Evolutionary conservation across 441 rosid genomes (phyloP).

Genomic region (Theobroma grandiflorum): DNA sequence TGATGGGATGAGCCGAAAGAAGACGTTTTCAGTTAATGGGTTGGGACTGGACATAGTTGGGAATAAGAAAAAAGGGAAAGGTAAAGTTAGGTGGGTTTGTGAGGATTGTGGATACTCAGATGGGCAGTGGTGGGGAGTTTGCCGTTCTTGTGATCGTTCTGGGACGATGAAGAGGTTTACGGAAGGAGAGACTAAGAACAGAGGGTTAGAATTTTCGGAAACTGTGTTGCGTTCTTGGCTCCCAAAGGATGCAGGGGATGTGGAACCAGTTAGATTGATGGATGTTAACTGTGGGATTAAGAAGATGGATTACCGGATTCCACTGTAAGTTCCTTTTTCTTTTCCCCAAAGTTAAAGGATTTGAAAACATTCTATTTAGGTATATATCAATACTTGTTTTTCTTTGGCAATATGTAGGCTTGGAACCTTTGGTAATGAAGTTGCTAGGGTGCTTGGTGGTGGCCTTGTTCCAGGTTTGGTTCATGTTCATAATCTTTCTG

Average conservation of each 20-base stretch:
- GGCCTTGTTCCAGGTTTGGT: conserved; percentile 93
- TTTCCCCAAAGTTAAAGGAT: background rate
- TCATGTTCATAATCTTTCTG: conserved; percentile 13
- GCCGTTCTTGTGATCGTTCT: conserved; percentile 54
- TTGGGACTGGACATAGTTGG: conserved; percentile 33
- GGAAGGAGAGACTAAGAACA: conserved; percentile 43
- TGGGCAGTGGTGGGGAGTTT: conserved; percentile 90
- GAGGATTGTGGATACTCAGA: conserved; percentile 65
- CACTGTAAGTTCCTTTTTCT: conserved; percentile 55
- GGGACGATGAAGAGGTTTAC: conserved; percentile 68
- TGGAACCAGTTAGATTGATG: conserved; percentile 57
- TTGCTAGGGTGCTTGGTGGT: conserved; percentile 93
- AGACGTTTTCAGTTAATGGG: conserved; percentile 27
- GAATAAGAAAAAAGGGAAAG: conserved; percentile 69
- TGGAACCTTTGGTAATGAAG: conserved; percentile 84
- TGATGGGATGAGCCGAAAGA: conserved; percentile 33
- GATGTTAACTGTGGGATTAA: conserved; percentile 68
- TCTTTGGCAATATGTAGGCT: conserved; percentile 50
- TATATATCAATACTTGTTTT: conserved; percentile 12
- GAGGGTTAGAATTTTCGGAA: conserved; percentile 50
- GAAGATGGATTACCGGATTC: conserved; percentile 67
- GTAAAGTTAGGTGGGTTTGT: conserved; percentile 66
- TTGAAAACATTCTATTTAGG: background rate
- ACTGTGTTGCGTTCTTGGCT: conserved; percentile 65
- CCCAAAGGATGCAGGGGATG: conserved; percentile 53